Evolutionary conservation across 148 eudicot genomes (phyloP).

Genomic region (Heliamphora exappendiculata): DNA sequence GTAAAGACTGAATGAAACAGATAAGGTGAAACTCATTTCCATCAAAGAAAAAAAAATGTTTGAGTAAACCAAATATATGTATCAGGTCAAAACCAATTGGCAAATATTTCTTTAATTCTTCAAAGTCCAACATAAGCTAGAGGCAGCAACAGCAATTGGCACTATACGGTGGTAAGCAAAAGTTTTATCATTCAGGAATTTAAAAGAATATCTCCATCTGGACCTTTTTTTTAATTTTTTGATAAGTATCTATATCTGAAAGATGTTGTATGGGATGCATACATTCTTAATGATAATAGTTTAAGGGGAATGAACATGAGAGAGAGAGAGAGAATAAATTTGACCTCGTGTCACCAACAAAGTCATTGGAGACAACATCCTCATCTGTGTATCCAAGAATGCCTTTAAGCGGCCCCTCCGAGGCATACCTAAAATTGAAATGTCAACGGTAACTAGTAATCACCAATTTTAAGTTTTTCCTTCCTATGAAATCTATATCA

Average conservation of each 20-base stretch:
- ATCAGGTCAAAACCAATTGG: neutral
- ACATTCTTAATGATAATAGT: neutral
- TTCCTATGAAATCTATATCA: neutral
- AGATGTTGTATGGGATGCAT: neutral
- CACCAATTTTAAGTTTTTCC: neutral
- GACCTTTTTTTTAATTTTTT: too few relatives aligned
- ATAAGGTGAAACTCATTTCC: neutral
- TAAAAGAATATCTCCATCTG: neutral
- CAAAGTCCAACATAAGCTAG: neutral
- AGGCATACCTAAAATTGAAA: constrained; percentile 45
- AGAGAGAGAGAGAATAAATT: neutral
- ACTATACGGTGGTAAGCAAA: neutral
- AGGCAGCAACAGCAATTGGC: neutral
- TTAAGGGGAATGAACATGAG: too few relatives aligned
- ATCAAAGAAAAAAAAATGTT: neutral
- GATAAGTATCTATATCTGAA: too few relatives aligned
- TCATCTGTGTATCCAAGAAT: constrained; percentile 96
- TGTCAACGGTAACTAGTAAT: neutral
- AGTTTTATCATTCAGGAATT: neutral
- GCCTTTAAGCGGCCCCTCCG: constrained; percentile 84
- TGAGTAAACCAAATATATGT: neutral
- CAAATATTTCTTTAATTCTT: neutral
- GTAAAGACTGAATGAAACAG: neutral
- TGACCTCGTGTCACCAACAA: constrained; percentile 88
- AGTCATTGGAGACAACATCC: constrained; percentile 94